A percentile compares a stretch with the other conserved stretches of the same genome.
Evolutionary conservation across 1,284 basidiomycete genomes (phyloP).

Genomic region (Tilletia horrida): DNA sequence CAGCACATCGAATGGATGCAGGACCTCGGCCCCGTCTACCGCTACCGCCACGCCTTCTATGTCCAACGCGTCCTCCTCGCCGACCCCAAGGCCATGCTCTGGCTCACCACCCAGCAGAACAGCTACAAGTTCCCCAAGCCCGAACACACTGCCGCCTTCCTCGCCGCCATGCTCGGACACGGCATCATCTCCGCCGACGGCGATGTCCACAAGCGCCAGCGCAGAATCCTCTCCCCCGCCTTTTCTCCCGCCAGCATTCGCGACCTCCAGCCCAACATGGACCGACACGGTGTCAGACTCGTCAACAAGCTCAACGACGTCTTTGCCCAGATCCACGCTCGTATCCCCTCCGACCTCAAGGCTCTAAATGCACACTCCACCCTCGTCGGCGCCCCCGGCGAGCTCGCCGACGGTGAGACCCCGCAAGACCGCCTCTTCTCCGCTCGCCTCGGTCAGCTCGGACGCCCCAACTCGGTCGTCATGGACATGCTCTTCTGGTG

Average conservation of each 20-base stretch:
- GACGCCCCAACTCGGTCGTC: slow-evolving; percentile 22
- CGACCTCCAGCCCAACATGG: slow-evolving; percentile 41
- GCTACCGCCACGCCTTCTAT: slow-evolving; percentile 41
- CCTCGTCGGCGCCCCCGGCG: not conserved
- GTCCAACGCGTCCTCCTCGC: slow-evolving; percentile 42
- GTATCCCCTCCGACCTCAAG: not conserved
- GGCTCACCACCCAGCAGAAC: slow-evolving; percentile 31
- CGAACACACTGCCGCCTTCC: slow-evolving; percentile 23
- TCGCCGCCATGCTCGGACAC: slow-evolving; percentile 44
- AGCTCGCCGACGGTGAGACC: not conserved
- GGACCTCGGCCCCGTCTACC: slow-evolving; percentile 13
- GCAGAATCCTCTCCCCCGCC: slow-evolving; percentile 47
- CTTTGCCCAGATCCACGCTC: not conserved
- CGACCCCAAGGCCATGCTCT: slow-evolving; percentile 44
- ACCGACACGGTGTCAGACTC: slow-evolving; percentile 29
- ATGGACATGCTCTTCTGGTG: slow-evolving; percentile 35
- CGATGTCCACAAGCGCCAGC: slow-evolving; percentile 42
- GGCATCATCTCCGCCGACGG: slow-evolving; percentile 48
- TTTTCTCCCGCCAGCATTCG: slow-evolving; percentile 41
- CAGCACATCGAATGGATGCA: slow-evolving; percentile 19
- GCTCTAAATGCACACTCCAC: not conserved
- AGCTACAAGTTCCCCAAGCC: slow-evolving; percentile 49
- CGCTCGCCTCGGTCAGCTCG: not conserved
- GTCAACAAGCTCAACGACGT: slow-evolving; percentile 23
- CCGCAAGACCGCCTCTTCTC: not conserved